Conservation (phyloP, 2,329 filamentous ascomycete genomes). For the Dothistroma septosporum region DNA sequence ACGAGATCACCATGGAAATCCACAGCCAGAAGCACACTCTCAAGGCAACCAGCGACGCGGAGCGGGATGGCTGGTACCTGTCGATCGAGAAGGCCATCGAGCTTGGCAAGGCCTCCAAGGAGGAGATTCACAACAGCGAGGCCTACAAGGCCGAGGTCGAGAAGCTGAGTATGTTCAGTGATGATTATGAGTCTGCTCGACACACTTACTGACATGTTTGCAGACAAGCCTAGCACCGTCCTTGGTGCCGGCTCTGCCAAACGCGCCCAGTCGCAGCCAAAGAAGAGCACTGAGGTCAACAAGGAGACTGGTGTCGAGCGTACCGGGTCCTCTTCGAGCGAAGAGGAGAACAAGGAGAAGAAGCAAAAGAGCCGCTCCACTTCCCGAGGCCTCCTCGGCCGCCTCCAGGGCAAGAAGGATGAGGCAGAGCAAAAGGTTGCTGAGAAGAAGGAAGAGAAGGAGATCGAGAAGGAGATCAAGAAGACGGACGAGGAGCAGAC, state of each 20-base stretch:
- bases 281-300: constrained; percentile 46
- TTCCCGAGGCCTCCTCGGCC: constrained; percentile 57
- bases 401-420: constrained; percentile 60
- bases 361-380: constrained; percentile 58
- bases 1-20: constrained; percentile 81
- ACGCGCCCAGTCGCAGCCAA: constrained; percentile 38
- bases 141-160: constrained; percentile 83
- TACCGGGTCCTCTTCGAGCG: constrained; percentile 41
- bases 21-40: constrained; percentile 90
- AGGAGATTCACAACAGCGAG: constrained; percentile 71
- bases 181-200: constrained; percentile 31
- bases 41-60: constrained; percentile 68
- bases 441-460: constrained; percentile 44
- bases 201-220: constrained; percentile 6
- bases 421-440: constrained; percentile 42
- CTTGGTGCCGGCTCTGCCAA: constrained; percentile 32
- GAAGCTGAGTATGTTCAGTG: constrained; percentile 55
- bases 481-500: constrained; percentile 36
- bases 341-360: constrained; percentile 35
- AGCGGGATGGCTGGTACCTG: constrained; percentile 89
- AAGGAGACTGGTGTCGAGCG: constrained; percentile 37
- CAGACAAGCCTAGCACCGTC: constrained; percentile 35
- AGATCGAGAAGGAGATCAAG: constrained; percentile 42
- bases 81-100: constrained; percentile 76
- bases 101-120: constrained; percentile 77